phyloP scores from a whole-genome alignment of 75 land plant genomes.

The Isoetes taiwanensis region DNA sequence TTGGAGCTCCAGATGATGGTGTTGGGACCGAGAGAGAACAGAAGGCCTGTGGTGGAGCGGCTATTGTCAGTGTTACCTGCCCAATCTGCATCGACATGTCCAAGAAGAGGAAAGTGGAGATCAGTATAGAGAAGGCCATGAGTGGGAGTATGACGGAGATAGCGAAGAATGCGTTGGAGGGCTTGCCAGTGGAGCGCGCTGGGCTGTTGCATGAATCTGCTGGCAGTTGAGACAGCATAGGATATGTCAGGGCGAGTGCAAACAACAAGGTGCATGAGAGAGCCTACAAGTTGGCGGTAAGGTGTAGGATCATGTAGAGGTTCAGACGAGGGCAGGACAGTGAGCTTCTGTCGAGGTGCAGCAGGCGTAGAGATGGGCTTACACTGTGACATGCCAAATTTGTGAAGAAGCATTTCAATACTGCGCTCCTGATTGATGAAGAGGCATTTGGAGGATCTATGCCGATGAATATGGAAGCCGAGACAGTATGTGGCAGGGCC shows the following conservation, averaged over 20 bases:
- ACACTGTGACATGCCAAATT: neutral
- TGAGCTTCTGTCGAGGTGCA: neutral
- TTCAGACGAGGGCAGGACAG: neutral
- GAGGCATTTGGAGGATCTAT: neutral
- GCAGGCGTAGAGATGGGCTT: neutral
- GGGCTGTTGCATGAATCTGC: neutral
- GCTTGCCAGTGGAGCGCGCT: conserved; percentile 5
- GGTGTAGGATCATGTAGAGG: neutral
- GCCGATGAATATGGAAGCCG: neutral
- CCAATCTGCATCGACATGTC: conserved; percentile 9
- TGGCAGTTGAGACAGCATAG: neutral
- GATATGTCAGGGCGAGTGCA: conserved; percentile 9
- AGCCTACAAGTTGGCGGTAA: neutral
- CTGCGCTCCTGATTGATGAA: neutral
- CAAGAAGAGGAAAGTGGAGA: neutral
- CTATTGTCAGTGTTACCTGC: neutral
- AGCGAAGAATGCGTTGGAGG: conserved; percentile 4
- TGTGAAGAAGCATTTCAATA: neutral
- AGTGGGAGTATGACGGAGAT: conserved; percentile 1
- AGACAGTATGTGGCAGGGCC: neutral
- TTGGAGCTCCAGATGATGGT: conserved; percentile 10
- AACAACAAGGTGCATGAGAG: neutral
- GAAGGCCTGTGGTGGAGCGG: neutral
- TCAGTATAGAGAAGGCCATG: neutral
- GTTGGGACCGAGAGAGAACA: conserved; percentile 5